Evolutionary conservation across 176 grass and related monocot species (phyloP), one percentile per base, ranked within the genome.

Genomic region (Musa schizocarpa): DNA sequence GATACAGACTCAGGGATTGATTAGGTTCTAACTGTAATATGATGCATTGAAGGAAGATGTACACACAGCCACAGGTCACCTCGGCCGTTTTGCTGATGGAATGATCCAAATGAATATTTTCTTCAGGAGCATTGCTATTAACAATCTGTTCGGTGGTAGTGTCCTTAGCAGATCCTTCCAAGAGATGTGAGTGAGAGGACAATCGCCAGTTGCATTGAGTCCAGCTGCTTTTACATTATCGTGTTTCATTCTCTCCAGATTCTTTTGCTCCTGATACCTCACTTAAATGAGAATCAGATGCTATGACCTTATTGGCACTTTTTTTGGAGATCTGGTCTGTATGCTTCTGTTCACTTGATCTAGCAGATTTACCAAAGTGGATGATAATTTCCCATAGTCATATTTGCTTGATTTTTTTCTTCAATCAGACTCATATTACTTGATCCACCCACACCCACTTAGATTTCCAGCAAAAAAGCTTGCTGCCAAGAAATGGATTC

Each of bases 401-500:
- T 86, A 88, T 55, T 65, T 76, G 63, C 66, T 69, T 10, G 52
- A 19, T 25, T 82, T 82, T 82, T 82, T 25, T 79, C 74, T 52
- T 54, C 75, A 68, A 81, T 52, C 79, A 96, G 26, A 83, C 81
- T 88, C 93, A 92, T 92, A 77, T 79, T 86, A 83, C 80, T 89
- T 8, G 81, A 87, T 16, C 27, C 68, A 74, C 61, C 79, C 4
- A 0, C 54, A 49, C 68, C 50, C 52, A 63, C 61, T 82, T 9
- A 24, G 82, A 77, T 79, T 85, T 65, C 22, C 72, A 80, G 76
- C 34, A 79, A 69, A 73, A 73, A 80, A 80, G 13, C 68, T 73
- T 80, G 11, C 29, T 51, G 43, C 9, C 8, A 24, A 54, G 0
- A 10, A 80, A 72, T 52, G 68, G n/a, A 55, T 80, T 80, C 73